Evolutionary conservation across 1,284 basidiomycete genomes (phyloP), one percentile per base, ranked within the genome.

Genomic region (Hortiboletus rubellus): DNA sequence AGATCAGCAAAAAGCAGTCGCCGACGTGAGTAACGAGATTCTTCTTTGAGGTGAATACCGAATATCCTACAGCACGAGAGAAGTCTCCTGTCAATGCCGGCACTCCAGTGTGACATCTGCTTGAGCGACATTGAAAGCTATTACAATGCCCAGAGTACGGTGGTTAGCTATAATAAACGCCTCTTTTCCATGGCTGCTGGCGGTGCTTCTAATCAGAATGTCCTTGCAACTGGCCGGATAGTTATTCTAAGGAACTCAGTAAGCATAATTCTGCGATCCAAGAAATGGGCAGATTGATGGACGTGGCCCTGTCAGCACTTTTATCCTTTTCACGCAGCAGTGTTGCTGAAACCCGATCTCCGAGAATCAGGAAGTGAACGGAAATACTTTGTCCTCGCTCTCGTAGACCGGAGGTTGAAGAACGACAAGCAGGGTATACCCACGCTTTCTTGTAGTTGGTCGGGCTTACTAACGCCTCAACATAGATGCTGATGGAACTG

Each of bases 1-100:
- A 1, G 94, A 98, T 55, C 94, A 98, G 63, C 94, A 98, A 74
- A 86, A 88, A 69, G 86, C 91, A 71, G 90, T 98, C 18, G 73
- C 81, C 3, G 86, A 94, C 77, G 94, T 92, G 64, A 68, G 82
- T 44, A 33, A 36, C 41, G 0, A 22, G 7, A 38, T 45, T 50
- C 3, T 22, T 30, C 14, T 17, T 38, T 34, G 42, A 49, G 24
- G 22, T 34, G 11, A 45, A 31, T 33, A 18, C 36, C 40, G 31
- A 60, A 50, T 24, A 47, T 37, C 50, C 38, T 51, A 38, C 64
- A 96, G 92, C 84, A 84, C 60, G 94, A 98, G 74, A 89, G 81
- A 69, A 76, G 76, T 48, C 78, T 98, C 3, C 79, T 83, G 1
- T 76, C 79, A 11, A 74, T 97, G 52, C 81, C 82, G 8, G 85